phyloP scores from a whole-genome alignment of 495 filamentous ascomycete genomes.

The Talaromyces liani region DNA sequence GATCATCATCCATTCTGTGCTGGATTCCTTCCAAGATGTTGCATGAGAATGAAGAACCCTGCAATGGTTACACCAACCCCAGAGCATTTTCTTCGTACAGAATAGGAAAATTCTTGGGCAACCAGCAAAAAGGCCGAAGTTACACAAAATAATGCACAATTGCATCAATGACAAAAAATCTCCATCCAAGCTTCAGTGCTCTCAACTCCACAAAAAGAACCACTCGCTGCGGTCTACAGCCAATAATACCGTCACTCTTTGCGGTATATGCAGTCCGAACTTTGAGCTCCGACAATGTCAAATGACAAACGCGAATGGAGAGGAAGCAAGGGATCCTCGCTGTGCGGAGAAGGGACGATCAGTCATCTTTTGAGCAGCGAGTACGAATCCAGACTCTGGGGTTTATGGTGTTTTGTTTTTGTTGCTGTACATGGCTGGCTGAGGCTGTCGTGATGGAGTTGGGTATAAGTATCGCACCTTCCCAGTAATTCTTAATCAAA shows the following conservation, averaged over 20 bases:
- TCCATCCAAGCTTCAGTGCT: not conserved
- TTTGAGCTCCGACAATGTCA: not conserved
- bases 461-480: not conserved
- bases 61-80: not conserved
- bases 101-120: not conserved
- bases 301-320: not conserved
- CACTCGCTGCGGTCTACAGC: not conserved
- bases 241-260: not conserved
- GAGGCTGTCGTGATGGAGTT: not conserved
- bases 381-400: not conserved
- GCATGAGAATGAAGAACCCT: not conserved
- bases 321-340: not conserved
- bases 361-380: not conserved
- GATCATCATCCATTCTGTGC: not conserved
- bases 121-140: not conserved
- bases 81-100: not conserved
- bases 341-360: not conserved
- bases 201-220: not conserved
- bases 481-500: not conserved
- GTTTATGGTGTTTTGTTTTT: not conserved
- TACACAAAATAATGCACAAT: not conserved
- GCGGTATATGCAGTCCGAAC: not conserved
- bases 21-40: not conserved
- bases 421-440: not conserved
- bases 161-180: not conserved